phyloP scores from a whole-genome alignment of 495 filamentous ascomycete species.

The Barbatosphaeria neglecta region DNA sequence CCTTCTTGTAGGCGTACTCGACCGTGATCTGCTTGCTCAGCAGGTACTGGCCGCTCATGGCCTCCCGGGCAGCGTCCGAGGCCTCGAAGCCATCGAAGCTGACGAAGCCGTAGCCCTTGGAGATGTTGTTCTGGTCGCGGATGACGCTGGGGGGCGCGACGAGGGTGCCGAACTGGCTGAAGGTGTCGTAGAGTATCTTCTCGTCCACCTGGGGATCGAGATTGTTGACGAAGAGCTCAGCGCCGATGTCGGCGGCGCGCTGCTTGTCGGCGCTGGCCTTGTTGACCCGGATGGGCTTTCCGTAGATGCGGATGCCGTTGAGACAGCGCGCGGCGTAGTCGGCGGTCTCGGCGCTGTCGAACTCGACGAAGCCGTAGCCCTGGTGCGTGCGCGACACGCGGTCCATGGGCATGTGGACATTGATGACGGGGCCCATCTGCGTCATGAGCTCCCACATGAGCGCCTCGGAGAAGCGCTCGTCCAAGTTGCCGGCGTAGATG shows the following conservation, averaged over 20 bases:
- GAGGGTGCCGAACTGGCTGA: conserved; percentile 82
- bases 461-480: conserved; percentile 85
- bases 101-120: conserved; percentile 95
- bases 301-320: conserved; percentile 88
- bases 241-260: conserved; percentile 88
- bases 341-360: conserved; percentile 89
- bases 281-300: conserved; percentile 94
- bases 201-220: conserved; percentile 92
- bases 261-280: conserved; percentile 88
- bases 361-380: conserved; percentile 98
- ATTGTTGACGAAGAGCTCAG: conserved; percentile 95
- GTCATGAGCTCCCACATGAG: conserved; percentile 96
- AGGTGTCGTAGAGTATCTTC: conserved; percentile 94
- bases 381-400: conserved; percentile 93
- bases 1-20: conserved; percentile 99
- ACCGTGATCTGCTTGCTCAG: conserved; percentile 94
- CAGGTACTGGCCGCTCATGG: conserved; percentile 94
- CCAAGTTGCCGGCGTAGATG: conserved; percentile 95
- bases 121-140: conserved; percentile 79
- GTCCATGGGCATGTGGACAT: conserved; percentile 95
- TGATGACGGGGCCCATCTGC: conserved; percentile 90
- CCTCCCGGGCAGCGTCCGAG: conserved; percentile 77
- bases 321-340: conserved; percentile 95
- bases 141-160: conserved; percentile 84
- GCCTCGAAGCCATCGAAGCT: conserved; percentile 92